Percentiles rank a stretch among this genome's conserved stretches.
phyloP scores from a whole-genome alignment of 2,329 filamentous ascomycete genomes.

The Paraphaeosphaeria minitans region DNA sequence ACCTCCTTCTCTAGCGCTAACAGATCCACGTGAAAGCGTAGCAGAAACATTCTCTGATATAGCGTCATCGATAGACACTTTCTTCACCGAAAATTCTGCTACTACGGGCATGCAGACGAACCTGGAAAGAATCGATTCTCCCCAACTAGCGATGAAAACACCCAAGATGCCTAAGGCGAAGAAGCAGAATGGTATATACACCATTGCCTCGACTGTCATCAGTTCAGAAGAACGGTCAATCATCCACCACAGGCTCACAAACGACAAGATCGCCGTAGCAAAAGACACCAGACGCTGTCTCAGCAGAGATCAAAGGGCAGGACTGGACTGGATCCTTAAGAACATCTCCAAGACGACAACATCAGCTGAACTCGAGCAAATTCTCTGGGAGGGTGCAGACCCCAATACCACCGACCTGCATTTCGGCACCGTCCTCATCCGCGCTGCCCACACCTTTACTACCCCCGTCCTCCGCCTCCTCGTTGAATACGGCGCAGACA shows the following conservation, averaged over 20 bases:
- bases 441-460: constrained; percentile 36
- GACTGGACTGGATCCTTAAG: constrained; percentile 35
- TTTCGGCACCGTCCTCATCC: constrained; percentile 36
- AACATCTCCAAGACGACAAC: constrained; percentile 33
- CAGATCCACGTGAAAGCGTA: constrained; percentile 19
- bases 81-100: constrained; percentile 35
- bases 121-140: constrained; percentile 3
- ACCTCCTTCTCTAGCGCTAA: constrained; percentile 9
- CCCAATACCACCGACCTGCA: constrained; percentile 37
- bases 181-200: constrained; percentile 14
- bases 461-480: constrained; percentile 28
- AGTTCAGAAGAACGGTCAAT: constrained; percentile 32
- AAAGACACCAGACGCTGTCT: constrained; percentile 33
- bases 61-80: constrained; percentile 31
- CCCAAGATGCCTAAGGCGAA: constrained; percentile 17
- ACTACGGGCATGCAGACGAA: constrained; percentile 26
- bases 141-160: constrained; percentile 4
- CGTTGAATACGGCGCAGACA: constrained; percentile 39
- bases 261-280: constrained; percentile 37
- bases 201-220: constrained; percentile 25
- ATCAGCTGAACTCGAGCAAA: constrained; percentile 30
- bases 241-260: constrained; percentile 32
- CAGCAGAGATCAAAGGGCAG: constrained; percentile 29
- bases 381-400: constrained; percentile 39
- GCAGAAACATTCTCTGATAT: constrained; percentile 14